Base-by-base conservation (phyloP, 257 asterid genomes). In the Anisodus tanguticus region DNA sequence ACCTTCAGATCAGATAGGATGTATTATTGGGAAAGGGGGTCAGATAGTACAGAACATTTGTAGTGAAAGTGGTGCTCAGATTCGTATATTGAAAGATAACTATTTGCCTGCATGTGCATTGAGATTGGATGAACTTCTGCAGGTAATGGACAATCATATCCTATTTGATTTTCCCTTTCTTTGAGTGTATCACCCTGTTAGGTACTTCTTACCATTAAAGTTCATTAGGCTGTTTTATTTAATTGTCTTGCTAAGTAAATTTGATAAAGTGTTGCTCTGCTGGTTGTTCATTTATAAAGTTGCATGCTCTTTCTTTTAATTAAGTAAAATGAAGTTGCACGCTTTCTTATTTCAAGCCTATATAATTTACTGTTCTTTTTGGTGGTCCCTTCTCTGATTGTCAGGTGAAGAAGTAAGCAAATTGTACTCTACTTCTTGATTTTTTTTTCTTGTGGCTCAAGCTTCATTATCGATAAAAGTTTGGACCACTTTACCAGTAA, bases 21-120 rank as follows among this genome's bases (percentile, higher is more conserved):
- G 99, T 85, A 85, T 94, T 71, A 92, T 94, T 82, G 99, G 99
- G 83, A 95, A 95, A 90, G 98, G 99, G 86, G 99, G 99, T 78
- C 98, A 91, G 87, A 92, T 94, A 80, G 95, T 94, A 64, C 99
- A 96, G 84, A 92, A 68, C 85, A 93, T 94, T 77, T 98, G 92
- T 54, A 88, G 91, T 83, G 99, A 96, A 59, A 91, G 95, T 80
- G 98, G 99, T 82, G 99, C 99, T 12, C 96, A 93, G 87, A 83
- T 96, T 91, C 97, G 98, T 86, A 93, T 94, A 53, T 83, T 94
- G 62, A 96, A 94, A 92, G 98, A 93, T 88, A 92, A 91, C 72
- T 97, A 93, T 89, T 89, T 93, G 87, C 98, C 99, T 26, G 53
- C 94, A 3, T 96, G 98, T 89, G 98, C 98, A 45, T 85, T 93